phyloP scores from a whole-genome alignment of 345 rosid genomes.

The Pugionium dolabratum region DNA sequence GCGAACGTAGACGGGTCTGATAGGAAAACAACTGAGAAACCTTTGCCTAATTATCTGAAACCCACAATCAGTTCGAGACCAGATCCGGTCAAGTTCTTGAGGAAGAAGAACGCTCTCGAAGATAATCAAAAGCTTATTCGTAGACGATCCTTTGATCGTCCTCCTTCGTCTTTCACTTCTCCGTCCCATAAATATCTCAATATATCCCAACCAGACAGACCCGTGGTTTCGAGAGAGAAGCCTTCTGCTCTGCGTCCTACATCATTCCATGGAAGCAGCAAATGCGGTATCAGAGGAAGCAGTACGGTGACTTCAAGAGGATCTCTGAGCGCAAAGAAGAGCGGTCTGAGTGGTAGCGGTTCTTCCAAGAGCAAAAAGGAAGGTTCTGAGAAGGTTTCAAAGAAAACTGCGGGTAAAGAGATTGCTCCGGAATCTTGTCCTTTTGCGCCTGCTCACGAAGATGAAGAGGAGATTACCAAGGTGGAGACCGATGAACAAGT shows the following conservation, averaged over 20 bases:
- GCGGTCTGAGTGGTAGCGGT: conserved; percentile 19
- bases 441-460: conserved; percentile 24
- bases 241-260: conserved; percentile 39
- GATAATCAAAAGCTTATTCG: conserved; percentile 50
- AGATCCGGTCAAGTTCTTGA: conserved; percentile 42
- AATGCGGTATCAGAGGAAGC: conserved; percentile 32
- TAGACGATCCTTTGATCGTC: conserved; percentile 76
- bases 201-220: conserved; percentile 38
- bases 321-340: conserved; percentile 35
- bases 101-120: conserved; percentile 42
- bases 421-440: conserved; percentile 19
- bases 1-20: conserved; percentile 34
- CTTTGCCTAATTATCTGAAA: conserved; percentile 58
- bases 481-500: conserved; percentile 31
- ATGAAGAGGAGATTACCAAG: conserved; percentile 38
- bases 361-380: conserved; percentile 37
- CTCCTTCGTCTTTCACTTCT: conserved; percentile 51
- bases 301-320: conserved; percentile 29
- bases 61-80: conserved; percentile 58
- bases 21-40: conserved; percentile 31
- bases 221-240: conserved; percentile 43
- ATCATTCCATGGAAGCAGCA: conserved; percentile 40
- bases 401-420: conserved; percentile 31
- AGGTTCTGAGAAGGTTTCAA: conserved; percentile 24
- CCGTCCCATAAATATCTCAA: conserved; percentile 36